Conservation (phyloP, 75 land plant species). For the Chamaecyparis obtusa region DNA sequence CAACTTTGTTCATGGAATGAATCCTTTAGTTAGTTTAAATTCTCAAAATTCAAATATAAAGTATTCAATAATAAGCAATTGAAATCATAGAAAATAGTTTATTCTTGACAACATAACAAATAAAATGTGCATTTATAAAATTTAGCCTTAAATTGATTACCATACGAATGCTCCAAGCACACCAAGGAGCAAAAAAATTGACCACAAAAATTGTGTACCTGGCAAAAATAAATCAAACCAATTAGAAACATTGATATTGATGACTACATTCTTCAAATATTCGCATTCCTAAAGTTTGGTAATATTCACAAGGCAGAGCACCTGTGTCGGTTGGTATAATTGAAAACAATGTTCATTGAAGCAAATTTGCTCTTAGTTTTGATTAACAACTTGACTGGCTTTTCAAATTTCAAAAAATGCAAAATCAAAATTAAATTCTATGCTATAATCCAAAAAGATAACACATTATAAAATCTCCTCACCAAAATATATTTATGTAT, state of each 20-base stretch:
- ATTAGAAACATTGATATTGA: background rate
- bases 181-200: slow-evolving; percentile 99
- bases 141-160: slow-evolving; percentile 33
- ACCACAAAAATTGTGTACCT: slow-evolving; percentile 88
- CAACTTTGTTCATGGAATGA: background rate
- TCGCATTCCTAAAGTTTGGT: background rate
- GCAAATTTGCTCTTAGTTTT: background rate
- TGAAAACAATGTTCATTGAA: background rate
- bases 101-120: background rate
- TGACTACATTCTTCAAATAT: background rate
- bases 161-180: slow-evolving; percentile 86
- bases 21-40: background rate
- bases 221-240: slow-evolving; percentile 15
- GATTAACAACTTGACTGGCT: background rate
- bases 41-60: slow-evolving; percentile 2
- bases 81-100: background rate
- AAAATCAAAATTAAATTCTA: background rate
- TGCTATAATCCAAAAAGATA: background rate
- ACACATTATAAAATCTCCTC: background rate
- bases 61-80: background rate
- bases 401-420: background rate
- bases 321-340: background rate
- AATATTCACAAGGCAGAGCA: background rate
- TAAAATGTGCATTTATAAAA: background rate
- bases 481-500: background rate